phyloP scores from a whole-genome alignment of 495 filamentous ascomycete species.

The Staphylotrichum longicolle region DNA sequence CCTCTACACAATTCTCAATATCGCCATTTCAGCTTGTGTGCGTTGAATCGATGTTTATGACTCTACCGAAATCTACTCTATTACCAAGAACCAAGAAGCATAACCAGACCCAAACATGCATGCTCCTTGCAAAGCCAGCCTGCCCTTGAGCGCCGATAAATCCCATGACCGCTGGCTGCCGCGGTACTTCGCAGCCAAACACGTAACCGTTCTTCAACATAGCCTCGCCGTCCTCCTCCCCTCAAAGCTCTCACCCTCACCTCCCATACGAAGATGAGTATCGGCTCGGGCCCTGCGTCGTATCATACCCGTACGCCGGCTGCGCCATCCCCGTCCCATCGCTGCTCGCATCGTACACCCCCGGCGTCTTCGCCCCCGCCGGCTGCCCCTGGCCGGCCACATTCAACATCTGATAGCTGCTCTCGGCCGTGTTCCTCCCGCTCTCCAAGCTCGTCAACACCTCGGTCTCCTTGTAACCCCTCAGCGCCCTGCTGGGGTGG shows the following conservation, averaged over 20 bases:
- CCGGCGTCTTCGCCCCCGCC: not conserved
- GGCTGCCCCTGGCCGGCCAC: not conserved
- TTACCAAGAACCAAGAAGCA: too few relatives aligned
- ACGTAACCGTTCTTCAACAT: too few relatives aligned
- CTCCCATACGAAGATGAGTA: slow-evolving; percentile 7
- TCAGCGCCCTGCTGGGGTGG: slow-evolving; percentile 24
- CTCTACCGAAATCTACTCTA: too few relatives aligned
- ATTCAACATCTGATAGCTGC: slow-evolving; percentile 2
- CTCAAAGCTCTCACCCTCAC: not conserved
- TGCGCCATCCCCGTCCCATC: not conserved
- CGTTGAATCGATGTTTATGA: too few relatives aligned
- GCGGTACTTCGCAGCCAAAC: too few relatives aligned
- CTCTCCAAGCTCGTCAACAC: not conserved
- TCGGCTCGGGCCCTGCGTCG: not conserved
- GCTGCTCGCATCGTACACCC: not conserved
- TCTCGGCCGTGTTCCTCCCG: slow-evolving; percentile 3
- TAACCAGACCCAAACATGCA: too few relatives aligned
- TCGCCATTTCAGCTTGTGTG: too few relatives aligned
- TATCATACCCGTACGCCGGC: not conserved
- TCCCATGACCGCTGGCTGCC: too few relatives aligned
- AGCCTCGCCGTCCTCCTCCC: not conserved
- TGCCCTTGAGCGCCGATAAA: too few relatives aligned
- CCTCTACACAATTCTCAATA: too few relatives aligned
- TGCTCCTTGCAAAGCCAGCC: too few relatives aligned
- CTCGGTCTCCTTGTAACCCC: slow-evolving; percentile 26